phyloP scores from a whole-genome alignment of 208 protist genomes.

The Wallacemonas sp. region DNA sequence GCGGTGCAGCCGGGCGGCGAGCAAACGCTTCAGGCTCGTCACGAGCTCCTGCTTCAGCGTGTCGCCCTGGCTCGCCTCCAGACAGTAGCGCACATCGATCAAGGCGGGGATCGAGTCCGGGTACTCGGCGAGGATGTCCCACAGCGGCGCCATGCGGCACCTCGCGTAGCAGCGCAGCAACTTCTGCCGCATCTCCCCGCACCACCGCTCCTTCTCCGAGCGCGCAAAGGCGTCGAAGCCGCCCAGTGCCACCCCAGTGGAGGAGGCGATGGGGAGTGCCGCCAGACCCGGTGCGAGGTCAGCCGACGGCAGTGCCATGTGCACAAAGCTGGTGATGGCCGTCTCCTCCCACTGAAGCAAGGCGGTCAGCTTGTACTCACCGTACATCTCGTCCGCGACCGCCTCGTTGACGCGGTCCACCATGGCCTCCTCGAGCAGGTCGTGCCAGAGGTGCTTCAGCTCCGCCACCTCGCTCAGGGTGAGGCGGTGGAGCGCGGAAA shows the following conservation, averaged over 20 bases:
- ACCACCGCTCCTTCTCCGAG: slow-evolving; percentile 64
- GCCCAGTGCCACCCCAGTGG: neutral
- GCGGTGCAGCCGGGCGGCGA: slow-evolving; percentile 76
- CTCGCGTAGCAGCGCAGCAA: slow-evolving; percentile 60
- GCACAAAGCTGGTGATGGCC: slow-evolving; percentile 72
- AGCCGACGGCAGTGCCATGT: slow-evolving; percentile 38
- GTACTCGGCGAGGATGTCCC: slow-evolving; percentile 88
- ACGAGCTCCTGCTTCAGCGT: slow-evolving; percentile 65
- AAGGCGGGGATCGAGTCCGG: slow-evolving; percentile 78
- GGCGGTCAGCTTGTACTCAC: slow-evolving; percentile 44
- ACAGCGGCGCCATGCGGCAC: slow-evolving; percentile 68
- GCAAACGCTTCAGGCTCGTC: slow-evolving; percentile 50
- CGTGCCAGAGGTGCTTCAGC: slow-evolving; percentile 62
- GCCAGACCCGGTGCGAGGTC: no score
- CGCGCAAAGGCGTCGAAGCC: slow-evolving; percentile 19
- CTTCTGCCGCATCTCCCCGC: slow-evolving; percentile 59
- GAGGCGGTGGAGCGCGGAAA: slow-evolving; percentile 70
- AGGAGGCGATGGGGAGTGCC: neutral
- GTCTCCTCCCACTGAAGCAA: slow-evolving; percentile 68
- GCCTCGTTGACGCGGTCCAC: slow-evolving; percentile 37
- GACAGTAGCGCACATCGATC: slow-evolving; percentile 77
- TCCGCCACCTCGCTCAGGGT: slow-evolving; percentile 55
- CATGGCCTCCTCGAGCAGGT: slow-evolving; percentile 56
- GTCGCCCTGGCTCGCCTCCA: slow-evolving; percentile 51
- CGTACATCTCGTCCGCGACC: slow-evolving; percentile 69